Conservation (phyloP, 2,329 filamentous ascomycete species). For the Fusarium anthophilum region DNA sequence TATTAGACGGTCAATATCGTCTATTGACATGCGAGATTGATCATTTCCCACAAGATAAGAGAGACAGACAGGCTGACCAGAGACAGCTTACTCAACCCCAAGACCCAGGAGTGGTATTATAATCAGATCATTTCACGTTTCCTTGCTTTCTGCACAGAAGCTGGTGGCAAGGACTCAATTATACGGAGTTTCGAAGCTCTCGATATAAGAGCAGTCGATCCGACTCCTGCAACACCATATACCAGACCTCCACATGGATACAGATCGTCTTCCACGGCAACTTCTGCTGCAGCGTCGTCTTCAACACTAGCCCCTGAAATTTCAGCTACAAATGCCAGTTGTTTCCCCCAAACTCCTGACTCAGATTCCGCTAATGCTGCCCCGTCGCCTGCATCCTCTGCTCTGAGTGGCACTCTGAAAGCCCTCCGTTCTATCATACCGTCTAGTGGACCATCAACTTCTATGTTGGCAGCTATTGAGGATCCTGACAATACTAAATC, state of each 20-base stretch:
- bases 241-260: constrained; percentile 16
- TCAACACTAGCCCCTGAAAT: not conserved
- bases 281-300: not conserved
- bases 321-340: not conserved
- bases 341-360: not conserved
- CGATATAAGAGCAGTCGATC: constrained; percentile 33
- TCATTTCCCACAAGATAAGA: not conserved
- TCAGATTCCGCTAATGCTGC: not conserved
- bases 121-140: constrained; percentile 88
- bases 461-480: constrained; percentile 31
- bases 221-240: constrained; percentile 11
- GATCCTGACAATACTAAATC: constrained; percentile 62
- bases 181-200: constrained; percentile 79
- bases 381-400: constrained; percentile 3
- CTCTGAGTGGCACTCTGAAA: constrained; percentile 14
- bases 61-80: constrained; percentile 1
- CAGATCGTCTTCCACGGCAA: not conserved
- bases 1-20: not conserved
- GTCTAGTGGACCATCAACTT: constrained; percentile 15
- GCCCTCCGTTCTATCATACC: constrained; percentile 16
- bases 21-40: not conserved
- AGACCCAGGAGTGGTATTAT: constrained; percentile 86
- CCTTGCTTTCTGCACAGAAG: constrained; percentile 85
- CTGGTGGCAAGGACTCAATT: constrained; percentile 76
- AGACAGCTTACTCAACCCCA: constrained; percentile 73